Evolutionary conservation across 495 filamentous ascomycete species (phyloP), one percentile per base, ranked within the genome.

Genomic region (Astrothelium subdiscretum): DNA sequence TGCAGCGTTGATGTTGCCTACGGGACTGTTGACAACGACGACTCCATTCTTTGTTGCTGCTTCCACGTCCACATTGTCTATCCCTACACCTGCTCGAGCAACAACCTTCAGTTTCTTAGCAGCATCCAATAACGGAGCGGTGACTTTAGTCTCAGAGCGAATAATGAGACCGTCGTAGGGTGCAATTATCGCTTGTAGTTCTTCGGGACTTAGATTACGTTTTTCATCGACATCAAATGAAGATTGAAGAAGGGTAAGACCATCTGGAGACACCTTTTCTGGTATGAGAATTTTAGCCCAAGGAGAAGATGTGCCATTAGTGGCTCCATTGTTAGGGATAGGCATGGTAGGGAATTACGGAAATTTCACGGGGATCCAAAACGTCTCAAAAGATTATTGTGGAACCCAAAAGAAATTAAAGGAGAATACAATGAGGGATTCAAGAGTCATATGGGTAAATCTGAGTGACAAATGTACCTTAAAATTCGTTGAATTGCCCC

Each of bases 181-280:
- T 0, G 80, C 77, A 60, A 90, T 87, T 59, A 84, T 79, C 0
- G 69, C 35, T 29, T 82, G 66, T n/a, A 89, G 75, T 58, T 86
- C 79, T 1, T 80, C 74, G 1, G 83, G 62, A 20, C 77, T 78
- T 18, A 87, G 70, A 4, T 79, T 79, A 62, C 80, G 79, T 18
- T 78, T 72, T 58, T 85, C 82, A 65, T 87, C 75, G 22, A 89
- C 83, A 24, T 83, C 79, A 67, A 85, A 80, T 22, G 76, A 74
- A 10, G 69, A 73, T 13, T 77, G 73, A 24, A 90, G 77, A 8
- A 87, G 71, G 40, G 81, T 76, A 13, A 90, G 79, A 31, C 86
- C 86, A 73, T 90, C 87, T 15, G 80, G 76, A n/a, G 86, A 89
- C 58, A 89, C 79, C 69, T 87, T 88, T 69, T 89, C 86, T 0